Conservation (phyloP, 331 rosid genomes). For the Rosa hybrid region DNA sequence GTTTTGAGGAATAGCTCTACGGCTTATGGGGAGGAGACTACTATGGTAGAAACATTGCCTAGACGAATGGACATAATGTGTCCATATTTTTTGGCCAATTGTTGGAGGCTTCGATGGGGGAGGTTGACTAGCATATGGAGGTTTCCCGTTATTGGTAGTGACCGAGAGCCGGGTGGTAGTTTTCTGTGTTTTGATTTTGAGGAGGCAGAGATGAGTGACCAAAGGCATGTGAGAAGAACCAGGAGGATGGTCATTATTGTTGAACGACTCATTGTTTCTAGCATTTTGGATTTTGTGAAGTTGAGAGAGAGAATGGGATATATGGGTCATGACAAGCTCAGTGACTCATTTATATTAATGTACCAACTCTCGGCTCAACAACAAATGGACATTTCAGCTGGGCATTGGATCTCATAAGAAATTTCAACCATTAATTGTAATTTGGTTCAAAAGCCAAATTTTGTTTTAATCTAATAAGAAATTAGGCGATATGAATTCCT, state of each 20-base stretch:
- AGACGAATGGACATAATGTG: constrained; percentile 43
- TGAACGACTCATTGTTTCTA: neutral
- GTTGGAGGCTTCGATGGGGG: constrained; percentile 31
- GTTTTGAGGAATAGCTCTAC: constrained; percentile 25
- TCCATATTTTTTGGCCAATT: constrained; percentile 42
- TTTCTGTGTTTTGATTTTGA: neutral
- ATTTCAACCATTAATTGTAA: too few species aligned
- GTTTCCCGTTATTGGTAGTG: constrained; percentile 36
- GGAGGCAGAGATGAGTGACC: neutral
- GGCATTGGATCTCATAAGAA: too few species aligned
- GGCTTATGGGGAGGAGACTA: constrained; percentile 21
- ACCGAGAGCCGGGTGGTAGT: constrained; percentile 43
- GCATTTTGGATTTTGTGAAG: neutral
- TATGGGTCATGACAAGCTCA: too few species aligned
- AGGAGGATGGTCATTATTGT: neutral
- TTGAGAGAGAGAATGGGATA: too few species aligned
- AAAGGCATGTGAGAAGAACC: neutral
- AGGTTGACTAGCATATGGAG: constrained; percentile 33
- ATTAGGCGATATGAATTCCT: too few species aligned
- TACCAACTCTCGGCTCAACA: too few species aligned
- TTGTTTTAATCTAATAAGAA: too few species aligned
- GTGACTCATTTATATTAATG: too few species aligned
- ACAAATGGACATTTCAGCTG: too few species aligned
- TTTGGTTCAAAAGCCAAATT: too few species aligned
- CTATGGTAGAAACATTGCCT: constrained; percentile 30